A percentile compares a stretch with the other conserved stretches of the same genome.
Conservation (phyloP, 2,329 filamentous ascomycete species). For the Dactylellina drechsleri region DNA sequence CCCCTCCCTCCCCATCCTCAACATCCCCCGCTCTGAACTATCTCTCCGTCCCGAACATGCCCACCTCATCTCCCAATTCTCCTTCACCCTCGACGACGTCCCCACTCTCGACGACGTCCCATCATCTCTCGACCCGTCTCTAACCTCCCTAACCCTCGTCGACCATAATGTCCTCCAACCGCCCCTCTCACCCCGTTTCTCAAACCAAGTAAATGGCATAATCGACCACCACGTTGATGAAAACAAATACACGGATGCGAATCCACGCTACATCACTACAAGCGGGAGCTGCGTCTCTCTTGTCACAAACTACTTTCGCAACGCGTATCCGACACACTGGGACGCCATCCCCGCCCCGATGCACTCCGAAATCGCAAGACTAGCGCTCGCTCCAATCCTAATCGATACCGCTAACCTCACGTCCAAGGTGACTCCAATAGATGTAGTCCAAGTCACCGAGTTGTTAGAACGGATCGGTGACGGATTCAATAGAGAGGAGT, state of each 20-base stretch:
- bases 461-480: slow-evolving; percentile 57
- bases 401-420: slow-evolving; percentile 77
- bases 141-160: slow-evolving; percentile 66
- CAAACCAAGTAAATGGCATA: slow-evolving; percentile 70
- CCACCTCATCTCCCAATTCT: slow-evolving; percentile 69
- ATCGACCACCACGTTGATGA: slow-evolving; percentile 86
- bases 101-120: slow-evolving; percentile 72
- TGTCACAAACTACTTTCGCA: slow-evolving; percentile 70
- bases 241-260: slow-evolving; percentile 60
- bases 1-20: slow-evolving; percentile 77
- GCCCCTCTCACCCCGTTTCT: slow-evolving; percentile 59
- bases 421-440: slow-evolving; percentile 73
- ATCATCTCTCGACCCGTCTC: slow-evolving; percentile 66
- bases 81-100: slow-evolving; percentile 70
- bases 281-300: slow-evolving; percentile 79
- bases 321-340: slow-evolving; percentile 65
- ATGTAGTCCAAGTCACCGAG: slow-evolving; percentile 62
- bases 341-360: slow-evolving; percentile 58
- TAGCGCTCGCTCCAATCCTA: slow-evolving; percentile 76
- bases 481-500: slow-evolving; percentile 67
- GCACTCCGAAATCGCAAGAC: slow-evolving; percentile 69
- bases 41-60: slow-evolving; percentile 77
- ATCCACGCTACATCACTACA: slow-evolving; percentile 72
- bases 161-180: slow-evolving; percentile 76
- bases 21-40: slow-evolving; percentile 75